Evolutionary conservation across 83 land plant species (phyloP).

Genomic region (Larix sibirica): DNA sequence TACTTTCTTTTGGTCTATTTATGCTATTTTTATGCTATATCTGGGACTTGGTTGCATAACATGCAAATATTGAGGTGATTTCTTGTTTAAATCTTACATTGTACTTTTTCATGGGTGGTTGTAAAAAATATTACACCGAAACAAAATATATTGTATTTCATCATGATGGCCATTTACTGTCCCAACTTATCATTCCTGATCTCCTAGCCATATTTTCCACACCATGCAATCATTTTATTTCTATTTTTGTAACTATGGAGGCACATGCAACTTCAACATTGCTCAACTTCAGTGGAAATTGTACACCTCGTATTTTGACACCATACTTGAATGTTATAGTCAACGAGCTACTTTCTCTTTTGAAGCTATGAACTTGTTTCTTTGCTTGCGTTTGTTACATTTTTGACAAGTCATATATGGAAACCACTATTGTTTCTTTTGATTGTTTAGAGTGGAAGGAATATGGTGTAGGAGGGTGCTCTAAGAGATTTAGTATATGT

Average conservation of each 20-base stretch:
- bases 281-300: constrained; percentile 88
- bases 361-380: constrained; percentile 56
- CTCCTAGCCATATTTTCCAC: too few relatives aligned
- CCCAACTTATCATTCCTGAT: too few relatives aligned
- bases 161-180: too few relatives aligned
- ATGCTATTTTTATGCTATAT: too few relatives aligned
- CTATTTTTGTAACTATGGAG: constrained; percentile 27
- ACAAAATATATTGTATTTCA: too few relatives aligned
- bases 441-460: constrained; percentile 72
- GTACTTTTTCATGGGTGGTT: too few relatives aligned
- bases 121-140: too few relatives aligned
- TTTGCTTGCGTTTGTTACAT: neutral
- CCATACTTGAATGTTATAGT: constrained; percentile 92
- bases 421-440: neutral
- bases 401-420: neutral
- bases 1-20: too few relatives aligned
- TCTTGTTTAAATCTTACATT: too few relatives aligned
- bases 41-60: too few relatives aligned
- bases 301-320: constrained; percentile 88
- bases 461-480: constrained; percentile 96
- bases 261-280: constrained; percentile 99
- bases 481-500: constrained; percentile 90
- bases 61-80: too few relatives aligned
- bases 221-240: too few relatives aligned
- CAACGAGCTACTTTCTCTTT: constrained; percentile 77